phyloP scores from a whole-genome alignment of 306 rosid genomes.

The Spatholobus suberectus region DNA sequence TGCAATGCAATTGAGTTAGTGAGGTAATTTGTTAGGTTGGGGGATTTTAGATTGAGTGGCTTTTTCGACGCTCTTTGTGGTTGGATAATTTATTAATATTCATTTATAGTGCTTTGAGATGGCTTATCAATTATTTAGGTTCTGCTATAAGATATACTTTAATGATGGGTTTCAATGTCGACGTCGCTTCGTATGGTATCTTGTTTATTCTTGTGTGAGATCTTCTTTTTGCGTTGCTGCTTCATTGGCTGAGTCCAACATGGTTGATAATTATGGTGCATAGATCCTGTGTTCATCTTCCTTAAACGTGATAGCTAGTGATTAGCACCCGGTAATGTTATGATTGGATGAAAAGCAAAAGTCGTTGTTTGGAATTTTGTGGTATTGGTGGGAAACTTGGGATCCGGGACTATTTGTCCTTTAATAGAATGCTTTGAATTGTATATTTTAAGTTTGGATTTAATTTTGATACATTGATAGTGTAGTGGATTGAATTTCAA shows the following conservation, averaged over 20 bases:
- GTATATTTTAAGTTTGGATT: background rate
- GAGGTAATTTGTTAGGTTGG: background rate
- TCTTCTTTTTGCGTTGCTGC: constrained; percentile 1
- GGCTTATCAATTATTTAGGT: constrained; percentile 3
- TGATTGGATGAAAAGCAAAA: constrained; percentile 1
- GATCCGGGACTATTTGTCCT: background rate
- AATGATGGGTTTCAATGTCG: background rate
- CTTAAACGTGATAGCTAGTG: background rate
- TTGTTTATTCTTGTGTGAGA: background rate
- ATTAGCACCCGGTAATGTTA: background rate
- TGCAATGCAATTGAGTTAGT: constrained; percentile 13
- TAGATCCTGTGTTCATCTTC: background rate
- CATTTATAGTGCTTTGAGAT: constrained; percentile 6
- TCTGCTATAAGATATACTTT: background rate
- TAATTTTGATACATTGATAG: background rate
- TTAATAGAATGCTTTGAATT: constrained; percentile 28
- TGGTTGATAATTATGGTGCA: constrained; percentile 14
- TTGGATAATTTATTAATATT: constrained; percentile 18
- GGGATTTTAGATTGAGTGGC: background rate
- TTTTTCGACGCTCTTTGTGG: background rate
- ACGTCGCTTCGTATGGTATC: constrained; percentile 32
- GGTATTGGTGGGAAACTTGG: background rate
- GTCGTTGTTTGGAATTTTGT: constrained; percentile 3
- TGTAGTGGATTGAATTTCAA: constrained; percentile 8
- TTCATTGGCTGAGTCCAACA: background rate